Evolutionary conservation across 805 yeast genomes (phyloP), one percentile per base, ranked within the genome.

Genomic region (Kodamaea fukazawae): DNA sequence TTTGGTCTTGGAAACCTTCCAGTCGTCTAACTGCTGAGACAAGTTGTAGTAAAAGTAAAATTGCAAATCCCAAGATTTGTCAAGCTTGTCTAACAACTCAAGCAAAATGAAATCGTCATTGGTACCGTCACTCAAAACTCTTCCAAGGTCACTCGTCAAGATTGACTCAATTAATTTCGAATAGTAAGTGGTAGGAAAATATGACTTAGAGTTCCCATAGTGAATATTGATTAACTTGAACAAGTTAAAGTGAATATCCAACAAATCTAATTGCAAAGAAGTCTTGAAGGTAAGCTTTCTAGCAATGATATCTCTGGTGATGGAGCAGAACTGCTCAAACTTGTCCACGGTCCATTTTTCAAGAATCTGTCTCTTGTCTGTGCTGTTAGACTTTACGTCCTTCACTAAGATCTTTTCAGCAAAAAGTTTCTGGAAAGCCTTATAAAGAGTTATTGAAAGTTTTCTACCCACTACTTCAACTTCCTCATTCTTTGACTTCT

Each of bases 51-150:
- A 79, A 48, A 86, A 82, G 54, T 81, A 85, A 55, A 70, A 87
- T 50, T 89, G 86, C 42, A 91, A 61, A 57, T 91, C 99, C 69
- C 86, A 86, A 58, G 75, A 77, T 49, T 71, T 70, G 22, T 54
- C 52, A 53, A 81, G 81, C 18, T 65, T 66, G 15, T 72, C 78
- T 20, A 70, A 51, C 52, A 85, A 86, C 54, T 83, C 87, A 36
- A 69, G 57, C 11, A 78, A 43, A 9, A 75, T 56, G 37, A 75
- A 70, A 53, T 71, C 73, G 40, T 73, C 71, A 25, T 70, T 63
- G 0, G 78, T 60, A 8, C 74, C 76, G 52, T 79, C 81, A 3
- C 58, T 53, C 17, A 70, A 59, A 4, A 67, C 50, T 3, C 64
- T 63, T 5, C 74, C 71, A 32, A 67, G 56, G 4, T 49, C 42